Percentiles rank a stretch among this genome's conserved stretches.
Conservation (phyloP, 176 grass and related monocot genomes). For the Aegilops bicornis region DNA sequence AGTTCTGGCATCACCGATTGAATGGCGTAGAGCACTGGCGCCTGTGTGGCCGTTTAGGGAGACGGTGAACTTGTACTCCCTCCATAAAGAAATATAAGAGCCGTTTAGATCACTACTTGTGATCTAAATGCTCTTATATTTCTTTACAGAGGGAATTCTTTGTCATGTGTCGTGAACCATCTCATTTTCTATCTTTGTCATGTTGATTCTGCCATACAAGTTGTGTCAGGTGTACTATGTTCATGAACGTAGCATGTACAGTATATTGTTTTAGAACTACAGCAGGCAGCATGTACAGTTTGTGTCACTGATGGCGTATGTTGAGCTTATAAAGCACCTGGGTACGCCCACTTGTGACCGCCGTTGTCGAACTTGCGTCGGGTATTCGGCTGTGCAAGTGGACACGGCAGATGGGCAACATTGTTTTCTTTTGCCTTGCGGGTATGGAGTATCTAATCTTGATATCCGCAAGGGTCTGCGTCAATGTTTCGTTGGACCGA, state of each 20-base stretch:
- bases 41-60: not conserved
- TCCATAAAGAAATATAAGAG: too few species aligned
- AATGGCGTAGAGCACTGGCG: not conserved
- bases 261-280: not conserved
- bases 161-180: not conserved
- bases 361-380: not conserved
- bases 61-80: not conserved
- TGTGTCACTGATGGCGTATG: not conserved
- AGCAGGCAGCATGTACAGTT: not conserved
- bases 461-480: not conserved
- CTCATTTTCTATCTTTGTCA: not conserved
- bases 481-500: conserved; percentile 40
- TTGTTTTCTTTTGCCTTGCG: not conserved
- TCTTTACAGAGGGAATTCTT: not conserved
- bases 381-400: not conserved
- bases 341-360: not conserved
- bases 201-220: not conserved
- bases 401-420: not conserved
- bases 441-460: too few species aligned
- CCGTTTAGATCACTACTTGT: too few species aligned
- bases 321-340: not conserved
- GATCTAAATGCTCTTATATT: too few species aligned
- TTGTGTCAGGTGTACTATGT: not conserved
- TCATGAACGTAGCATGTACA: not conserved
- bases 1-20: not conserved